A percentile compares a stretch with the other conserved stretches of the same genome.
phyloP scores from a whole-genome alignment of 768 basidiomycete species.

The Boletus subparvulus region DNA sequence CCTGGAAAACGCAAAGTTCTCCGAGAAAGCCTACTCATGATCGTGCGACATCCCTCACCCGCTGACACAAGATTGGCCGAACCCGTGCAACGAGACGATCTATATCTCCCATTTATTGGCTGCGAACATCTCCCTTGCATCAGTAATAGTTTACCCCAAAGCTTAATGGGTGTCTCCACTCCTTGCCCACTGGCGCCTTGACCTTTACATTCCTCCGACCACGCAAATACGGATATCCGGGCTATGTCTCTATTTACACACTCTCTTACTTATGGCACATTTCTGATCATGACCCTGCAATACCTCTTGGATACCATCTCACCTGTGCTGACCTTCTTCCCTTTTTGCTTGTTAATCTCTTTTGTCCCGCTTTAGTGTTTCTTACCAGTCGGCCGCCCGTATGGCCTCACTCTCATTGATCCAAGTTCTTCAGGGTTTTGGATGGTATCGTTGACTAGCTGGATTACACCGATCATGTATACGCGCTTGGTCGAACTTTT shows the following conservation, averaged over 20 bases:
- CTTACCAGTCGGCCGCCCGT: slow-evolving; percentile 1
- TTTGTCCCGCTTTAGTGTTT: slow-evolving; percentile 2
- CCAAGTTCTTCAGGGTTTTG: slow-evolving; percentile 5
- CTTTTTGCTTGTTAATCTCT: slow-evolving; percentile 2
- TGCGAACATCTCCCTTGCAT: slow-evolving; percentile 16
- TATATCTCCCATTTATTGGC: slow-evolving; percentile 25
- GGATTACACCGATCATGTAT: slow-evolving; percentile 20
- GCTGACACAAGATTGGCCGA: background rate
- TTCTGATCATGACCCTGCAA: slow-evolving; percentile 12
- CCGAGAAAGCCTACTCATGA: slow-evolving; percentile 55
- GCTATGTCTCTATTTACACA: slow-evolving; percentile 9
- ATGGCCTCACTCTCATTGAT: background rate
- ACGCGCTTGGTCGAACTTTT: slow-evolving; percentile 1
- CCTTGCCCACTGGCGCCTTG: slow-evolving; percentile 6
- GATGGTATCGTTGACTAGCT: slow-evolving; percentile 14
- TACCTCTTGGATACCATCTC: slow-evolving; percentile 27
- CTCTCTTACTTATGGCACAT: slow-evolving; percentile 4
- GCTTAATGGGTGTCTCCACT: slow-evolving; percentile 17
- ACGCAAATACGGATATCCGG: slow-evolving; percentile 14
- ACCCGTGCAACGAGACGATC: slow-evolving; percentile 10
- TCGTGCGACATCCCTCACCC: background rate
- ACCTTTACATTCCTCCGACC: slow-evolving; percentile 6
- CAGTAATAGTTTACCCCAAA: slow-evolving; percentile 21
- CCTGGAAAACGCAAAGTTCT: slow-evolving; percentile 39
- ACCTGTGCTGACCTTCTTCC: slow-evolving; percentile 2